Evolutionary conservation across 2,329 filamentous ascomycete genomes (phyloP).

Genomic region (Tolypocladium cylindrosporum): DNA sequence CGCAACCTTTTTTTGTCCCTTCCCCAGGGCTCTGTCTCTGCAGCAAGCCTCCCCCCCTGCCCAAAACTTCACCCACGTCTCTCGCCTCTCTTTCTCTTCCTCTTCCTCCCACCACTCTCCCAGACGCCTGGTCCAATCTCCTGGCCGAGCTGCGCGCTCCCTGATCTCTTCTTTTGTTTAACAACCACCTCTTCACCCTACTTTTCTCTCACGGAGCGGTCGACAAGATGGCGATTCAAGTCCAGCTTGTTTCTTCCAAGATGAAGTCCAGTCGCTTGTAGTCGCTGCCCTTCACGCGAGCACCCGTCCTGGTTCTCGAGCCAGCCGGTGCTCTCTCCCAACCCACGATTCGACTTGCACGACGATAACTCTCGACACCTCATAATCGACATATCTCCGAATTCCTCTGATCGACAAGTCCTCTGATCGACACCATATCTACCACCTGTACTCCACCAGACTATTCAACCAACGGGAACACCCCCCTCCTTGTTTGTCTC

Average conservation of each 20-base stretch:
- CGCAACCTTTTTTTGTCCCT: neutral
- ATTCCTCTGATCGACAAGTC: no score
- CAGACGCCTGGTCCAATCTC: neutral
- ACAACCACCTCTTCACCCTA: neutral
- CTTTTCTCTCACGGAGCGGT: neutral
- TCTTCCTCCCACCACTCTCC: neutral
- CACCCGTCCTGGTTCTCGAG: neutral
- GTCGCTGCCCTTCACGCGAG: neutral
- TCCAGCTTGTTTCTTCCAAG: conserved; percentile 2
- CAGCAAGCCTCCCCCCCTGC: neutral
- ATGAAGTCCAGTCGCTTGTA: conserved; percentile 1
- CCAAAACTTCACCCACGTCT: neutral
- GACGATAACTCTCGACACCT: neutral
- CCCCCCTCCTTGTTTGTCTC: neutral
- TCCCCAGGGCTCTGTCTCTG: neutral
- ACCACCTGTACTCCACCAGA: neutral
- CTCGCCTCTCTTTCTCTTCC: neutral
- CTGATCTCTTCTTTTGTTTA: neutral
- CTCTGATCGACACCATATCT: neutral
- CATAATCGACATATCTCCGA: neutral
- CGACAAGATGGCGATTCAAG: conserved; percentile 4
- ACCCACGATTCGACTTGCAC: neutral
- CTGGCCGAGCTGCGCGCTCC: neutral
- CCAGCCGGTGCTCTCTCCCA: neutral
- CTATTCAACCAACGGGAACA: neutral